Base-by-base conservation (phyloP, 768 basidiomycete species). In the Butyriboletus loyo region DNA sequence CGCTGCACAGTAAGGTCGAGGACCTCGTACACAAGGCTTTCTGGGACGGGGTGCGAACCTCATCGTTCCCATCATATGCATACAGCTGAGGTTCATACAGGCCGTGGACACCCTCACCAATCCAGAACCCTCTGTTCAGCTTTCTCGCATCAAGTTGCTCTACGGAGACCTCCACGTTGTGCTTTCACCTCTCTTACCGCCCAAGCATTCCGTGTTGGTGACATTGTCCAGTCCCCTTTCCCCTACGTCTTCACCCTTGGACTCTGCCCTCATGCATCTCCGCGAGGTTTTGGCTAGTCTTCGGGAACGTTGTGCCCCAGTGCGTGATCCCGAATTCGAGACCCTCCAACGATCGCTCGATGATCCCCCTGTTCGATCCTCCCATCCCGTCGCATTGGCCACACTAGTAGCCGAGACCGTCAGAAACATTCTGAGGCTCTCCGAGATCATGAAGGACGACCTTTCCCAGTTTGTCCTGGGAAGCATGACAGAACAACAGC, bases 371-470 rank as follows among this genome's bases (percentile, higher is more conserved):
- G 34, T 56, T 15, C 52, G 60, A 7, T 61, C 67, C 13, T 45
- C 66, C n/a, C 57, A 43, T 21, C 64, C 52, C 34, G 40, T 44
- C 25, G 59, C 68, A 10, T 72, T 85, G 5, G 80, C 86, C 8
- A 59, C 63, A 32, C 66, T 81, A 1, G 68, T 85, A n/a, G 61
- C 78, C 2, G 73, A 79, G 37, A 77, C 75, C 5, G 61, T 78
- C 28, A 80, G 72, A 54, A 70, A 72, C 4, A 76, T 82, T 39
- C 59, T 89, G 7, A 64, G 70, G 14, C 70, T 89, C 14, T 68
- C 80, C 0, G 81, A 85, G 37, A 66, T 72, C n/a, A 86, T 90
- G 84, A 86, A 82, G 63, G 71, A 77, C 27, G 88, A 89, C 59
- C 73, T 89, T 32, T 84, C 82, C 11, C 76, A 82, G 50, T 81